A percentile compares a stretch with the other conserved stretches of the same genome.
phyloP scores from a whole-genome alignment of 768 basidiomycete genomes.

The Kwoniella mangroviensis region DNA sequence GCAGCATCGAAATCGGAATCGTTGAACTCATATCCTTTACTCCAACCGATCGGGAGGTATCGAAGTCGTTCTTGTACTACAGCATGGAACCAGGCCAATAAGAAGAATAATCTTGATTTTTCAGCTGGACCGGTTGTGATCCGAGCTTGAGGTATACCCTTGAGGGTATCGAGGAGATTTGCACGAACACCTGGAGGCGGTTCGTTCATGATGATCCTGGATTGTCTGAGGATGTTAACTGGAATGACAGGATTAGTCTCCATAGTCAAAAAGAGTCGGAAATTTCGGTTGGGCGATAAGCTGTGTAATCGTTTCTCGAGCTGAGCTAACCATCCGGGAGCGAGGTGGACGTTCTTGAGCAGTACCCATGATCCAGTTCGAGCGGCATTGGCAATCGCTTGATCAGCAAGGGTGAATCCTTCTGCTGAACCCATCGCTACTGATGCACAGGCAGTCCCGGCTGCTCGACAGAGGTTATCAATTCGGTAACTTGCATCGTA shows the following conservation, averaged over 20 bases:
- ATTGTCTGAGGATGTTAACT: slow-evolving; percentile 94
- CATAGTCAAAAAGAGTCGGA: slow-evolving; percentile 98
- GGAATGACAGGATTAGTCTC: slow-evolving; percentile 93
- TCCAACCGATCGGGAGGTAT: slow-evolving; percentile 96
- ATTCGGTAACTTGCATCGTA: slow-evolving; percentile 95
- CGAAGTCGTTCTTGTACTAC: slow-evolving; percentile 95
- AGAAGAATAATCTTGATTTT: slow-evolving; percentile 90
- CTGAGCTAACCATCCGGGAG: slow-evolving; percentile 92
- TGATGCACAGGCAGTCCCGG: slow-evolving; percentile 75
- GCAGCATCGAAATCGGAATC: slow-evolving; percentile 96
- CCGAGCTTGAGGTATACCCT: slow-evolving; percentile 73
- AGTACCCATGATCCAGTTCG: slow-evolving; percentile 95
- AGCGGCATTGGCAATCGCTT: slow-evolving; percentile 89
- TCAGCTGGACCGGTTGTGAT: slow-evolving; percentile 81
- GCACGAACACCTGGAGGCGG: slow-evolving; percentile 97
- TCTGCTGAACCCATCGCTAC: slow-evolving; percentile 99
- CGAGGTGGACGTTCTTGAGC: slow-evolving; percentile 95
- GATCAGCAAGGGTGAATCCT: slow-evolving; percentile 93
- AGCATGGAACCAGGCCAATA: slow-evolving; percentile 98
- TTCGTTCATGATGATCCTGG: slow-evolving; percentile 97
- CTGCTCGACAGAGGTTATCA: slow-evolving; percentile 60
- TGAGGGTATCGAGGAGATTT: slow-evolving; percentile 87
- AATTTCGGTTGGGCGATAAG: slow-evolving; percentile 81
- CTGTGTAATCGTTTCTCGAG: slow-evolving; percentile 96
- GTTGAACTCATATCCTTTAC: slow-evolving; percentile 96